Base-by-base conservation (phyloP, 2,329 filamentous ascomycete species). In the Stagonosporopsis cucurbitacearum region DNA sequence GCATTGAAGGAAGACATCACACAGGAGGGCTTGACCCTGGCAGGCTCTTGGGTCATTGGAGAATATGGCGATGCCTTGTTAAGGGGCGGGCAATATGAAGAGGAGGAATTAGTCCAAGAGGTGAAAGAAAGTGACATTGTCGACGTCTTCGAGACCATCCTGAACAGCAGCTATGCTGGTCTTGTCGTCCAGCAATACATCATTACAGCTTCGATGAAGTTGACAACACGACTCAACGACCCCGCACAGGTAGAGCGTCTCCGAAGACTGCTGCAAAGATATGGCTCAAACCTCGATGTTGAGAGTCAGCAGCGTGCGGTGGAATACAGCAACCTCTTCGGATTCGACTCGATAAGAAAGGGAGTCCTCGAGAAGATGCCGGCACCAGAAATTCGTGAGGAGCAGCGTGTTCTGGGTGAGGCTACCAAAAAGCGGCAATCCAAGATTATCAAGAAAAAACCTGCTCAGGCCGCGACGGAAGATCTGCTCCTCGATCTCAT, bases 301-400 rank as follows among this genome's bases (percentile, higher is more conserved):
- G 95, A 99, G 75, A 90, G 98, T 22, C 96, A 99, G 75, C 95
- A 99, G 77, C 88, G 95, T 73, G 90, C 94, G 5, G 93, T 96
- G 19, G 95, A 99, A 75, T 99, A 98, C 69, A 86, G 88, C 55
- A 98, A 98, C 70, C 82, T 99, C n/a, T 98, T 99, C 69, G 86
- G 86, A 0, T 92, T 92, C 68, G 93, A 99, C 65, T 83, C 92
- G 57, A 90, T 99, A 53, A 88, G 94, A 50, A 86, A 85, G 57
- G 95, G 95, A 54, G 95, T 99, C 2, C 81, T 99, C 11, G 95
- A 99, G 78, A 96, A 95, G 75, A 99, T 99, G 96, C 95, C 95
- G 7, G 86, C 95, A 1, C 95, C 95, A 8, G 94, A 98, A 75
- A 98, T 99, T 70, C 92, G 94, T 64, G 95, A 99, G 74, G 92